These are phyloP conservation scores for Xylaria acuta DNA, from an alignment of 495 filamentous ascomycete genomes.

Conservation along the genomic window DNA sequence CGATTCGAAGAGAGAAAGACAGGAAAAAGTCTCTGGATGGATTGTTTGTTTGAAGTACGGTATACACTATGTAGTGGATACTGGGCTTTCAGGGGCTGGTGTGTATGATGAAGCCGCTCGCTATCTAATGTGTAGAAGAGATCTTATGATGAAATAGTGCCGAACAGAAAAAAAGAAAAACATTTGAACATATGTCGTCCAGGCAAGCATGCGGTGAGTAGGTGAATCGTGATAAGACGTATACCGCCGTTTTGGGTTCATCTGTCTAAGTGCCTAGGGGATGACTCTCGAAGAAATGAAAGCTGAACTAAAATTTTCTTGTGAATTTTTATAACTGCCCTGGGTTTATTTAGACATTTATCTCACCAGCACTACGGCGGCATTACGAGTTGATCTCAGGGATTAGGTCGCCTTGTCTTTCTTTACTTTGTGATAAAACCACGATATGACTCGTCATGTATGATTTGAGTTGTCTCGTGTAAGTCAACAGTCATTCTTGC, in stretches of 20 bases:
- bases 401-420: not conserved
- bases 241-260: not conserved
- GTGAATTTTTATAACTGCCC: not conserved
- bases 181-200: not conserved
- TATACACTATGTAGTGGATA: not conserved
- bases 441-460: not conserved
- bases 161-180: not conserved
- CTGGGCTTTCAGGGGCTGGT: not conserved
- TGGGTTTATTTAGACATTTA: not conserved
- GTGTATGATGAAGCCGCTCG: slow-evolving; percentile 15
- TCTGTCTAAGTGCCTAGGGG: not conserved
- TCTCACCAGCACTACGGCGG: not conserved
- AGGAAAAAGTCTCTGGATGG: not conserved
- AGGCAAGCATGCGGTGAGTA: not conserved
- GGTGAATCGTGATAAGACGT: not conserved
- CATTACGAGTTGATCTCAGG: not conserved
- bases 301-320: not conserved
- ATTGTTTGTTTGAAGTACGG: not conserved
- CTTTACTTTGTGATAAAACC: not conserved
- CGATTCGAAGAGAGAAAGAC: not conserved
- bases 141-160: not conserved
- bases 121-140: slow-evolving; percentile 3
- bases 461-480: not conserved
- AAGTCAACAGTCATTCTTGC: not conserved
- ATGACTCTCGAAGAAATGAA: not conserved